Percentiles rank a stretch among this genome's conserved stretches.
Evolutionary conservation across 179 eudicot genomes (phyloP).

Genomic region (Camellia oleifera): DNA sequence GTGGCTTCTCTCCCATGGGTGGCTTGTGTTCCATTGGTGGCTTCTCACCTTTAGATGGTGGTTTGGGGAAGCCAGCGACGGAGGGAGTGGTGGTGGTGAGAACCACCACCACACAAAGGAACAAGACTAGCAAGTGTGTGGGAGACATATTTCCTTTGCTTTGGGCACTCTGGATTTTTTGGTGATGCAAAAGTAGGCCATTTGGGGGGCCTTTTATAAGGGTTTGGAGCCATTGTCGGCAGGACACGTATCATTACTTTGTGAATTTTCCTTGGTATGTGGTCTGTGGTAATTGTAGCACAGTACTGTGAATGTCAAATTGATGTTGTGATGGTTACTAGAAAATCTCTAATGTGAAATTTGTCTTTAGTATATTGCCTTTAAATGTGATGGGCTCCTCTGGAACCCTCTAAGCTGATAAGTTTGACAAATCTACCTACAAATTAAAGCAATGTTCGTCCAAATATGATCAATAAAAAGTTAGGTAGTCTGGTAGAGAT

Average conservation of each 20-base stretch:
- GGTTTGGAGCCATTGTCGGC: neutral
- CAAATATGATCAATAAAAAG: no score
- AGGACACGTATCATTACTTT: neutral
- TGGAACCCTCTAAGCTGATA: no score
- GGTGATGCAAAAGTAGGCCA: neutral
- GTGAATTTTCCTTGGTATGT: no score
- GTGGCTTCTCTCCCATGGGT: neutral
- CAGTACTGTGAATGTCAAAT: no score
- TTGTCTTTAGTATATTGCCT: no score
- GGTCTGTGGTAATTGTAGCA: no score
- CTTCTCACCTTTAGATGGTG: slow-evolving; percentile 7
- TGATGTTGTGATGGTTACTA: no score
- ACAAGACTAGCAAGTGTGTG: slow-evolving; percentile 1
- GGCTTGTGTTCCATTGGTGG: slow-evolving; percentile 9
- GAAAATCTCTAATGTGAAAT: no score
- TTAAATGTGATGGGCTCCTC: no score
- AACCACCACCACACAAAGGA: slow-evolving; percentile 21
- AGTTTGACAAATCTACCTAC: no score
- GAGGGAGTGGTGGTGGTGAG: neutral
- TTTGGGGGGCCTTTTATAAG: neutral
- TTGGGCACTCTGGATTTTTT: neutral
- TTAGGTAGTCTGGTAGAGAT: no score
- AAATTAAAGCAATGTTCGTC: no score
- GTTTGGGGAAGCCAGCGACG: neutral
- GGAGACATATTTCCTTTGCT: neutral